Evolutionary conservation across 306 rosid genomes (phyloP).

Genomic region (Cucurbita pepo): DNA sequence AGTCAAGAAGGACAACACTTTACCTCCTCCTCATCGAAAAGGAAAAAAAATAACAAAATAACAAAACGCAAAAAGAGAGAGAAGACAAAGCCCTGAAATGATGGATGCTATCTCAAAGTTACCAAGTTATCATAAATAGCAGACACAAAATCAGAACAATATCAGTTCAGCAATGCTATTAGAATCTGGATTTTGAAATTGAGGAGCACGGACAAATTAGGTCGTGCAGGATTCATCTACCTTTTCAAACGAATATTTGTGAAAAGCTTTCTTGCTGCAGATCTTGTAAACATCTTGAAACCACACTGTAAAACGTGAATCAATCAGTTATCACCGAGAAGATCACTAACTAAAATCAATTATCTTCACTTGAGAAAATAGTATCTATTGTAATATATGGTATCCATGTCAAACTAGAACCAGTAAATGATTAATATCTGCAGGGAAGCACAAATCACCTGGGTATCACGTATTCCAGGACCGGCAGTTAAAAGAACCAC

Average conservation of each 20-base stretch:
- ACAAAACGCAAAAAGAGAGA: background rate
- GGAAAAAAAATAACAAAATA: background rate
- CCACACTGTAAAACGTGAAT: conserved; percentile 57
- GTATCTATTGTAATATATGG: background rate
- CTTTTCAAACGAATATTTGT: conserved; percentile 70
- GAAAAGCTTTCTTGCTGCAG: conserved; percentile 88
- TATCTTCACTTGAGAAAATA: background rate
- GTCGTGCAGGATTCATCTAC: conserved; percentile 14
- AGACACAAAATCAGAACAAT: background rate
- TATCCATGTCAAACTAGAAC: background rate
- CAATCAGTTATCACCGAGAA: conserved; percentile 13
- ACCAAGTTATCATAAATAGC: background rate
- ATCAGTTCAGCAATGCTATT: background rate
- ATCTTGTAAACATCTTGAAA: conserved; percentile 90
- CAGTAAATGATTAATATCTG: background rate
- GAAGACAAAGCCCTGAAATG: background rate
- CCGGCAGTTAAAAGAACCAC: conserved; percentile 93
- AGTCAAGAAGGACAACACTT: background rate
- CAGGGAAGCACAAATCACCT: conserved; percentile 23
- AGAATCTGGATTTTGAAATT: background rate
- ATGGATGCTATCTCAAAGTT: background rate
- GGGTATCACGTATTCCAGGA: conserved; percentile 92
- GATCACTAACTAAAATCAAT: background rate
- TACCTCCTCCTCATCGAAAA: background rate
- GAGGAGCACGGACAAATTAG: background rate